phyloP scores from a whole-genome alignment of 2,329 filamentous ascomycete species.

The Ceratocystis lukuohia region DNA sequence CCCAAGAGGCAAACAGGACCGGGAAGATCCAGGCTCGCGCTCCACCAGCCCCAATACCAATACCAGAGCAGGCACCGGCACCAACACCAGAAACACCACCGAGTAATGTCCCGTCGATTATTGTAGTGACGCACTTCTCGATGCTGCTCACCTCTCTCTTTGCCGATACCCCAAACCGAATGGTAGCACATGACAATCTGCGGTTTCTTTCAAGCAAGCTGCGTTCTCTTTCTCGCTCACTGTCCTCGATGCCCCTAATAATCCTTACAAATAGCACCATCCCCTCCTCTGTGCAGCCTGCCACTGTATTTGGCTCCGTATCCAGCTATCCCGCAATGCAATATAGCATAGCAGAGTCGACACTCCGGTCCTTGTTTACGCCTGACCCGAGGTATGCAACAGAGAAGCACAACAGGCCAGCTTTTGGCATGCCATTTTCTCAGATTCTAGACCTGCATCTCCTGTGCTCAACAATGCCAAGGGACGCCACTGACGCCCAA shows the following conservation, averaged over 20 bases:
- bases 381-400: conserved; percentile 23
- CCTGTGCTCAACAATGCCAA: conserved; percentile 35
- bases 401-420: conserved; percentile 32
- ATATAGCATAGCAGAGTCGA: conserved; percentile 29
- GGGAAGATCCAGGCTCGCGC: neutral
- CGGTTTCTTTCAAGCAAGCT: conserved; percentile 36
- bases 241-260: conserved; percentile 34
- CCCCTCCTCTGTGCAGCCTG: neutral
- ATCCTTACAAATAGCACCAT: conserved; percentile 42
- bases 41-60: neutral
- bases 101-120: conserved; percentile 29
- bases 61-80: neutral
- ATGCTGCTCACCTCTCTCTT: conserved; percentile 40
- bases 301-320: neutral
- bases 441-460: conserved; percentile 44
- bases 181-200: conserved; percentile 39
- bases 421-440: conserved; percentile 41
- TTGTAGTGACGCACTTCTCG: conserved; percentile 44
- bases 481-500: conserved; percentile 30
- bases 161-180: conserved; percentile 32
- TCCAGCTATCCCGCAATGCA: neutral
- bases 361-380: conserved; percentile 39
- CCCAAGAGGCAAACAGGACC: neutral
- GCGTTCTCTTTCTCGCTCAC: conserved; percentile 32
- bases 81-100: neutral